These are phyloP conservation scores for Leptographium lundbergii DNA, from an alignment of 2,329 filamentous ascomycete species.

Conservation along the genomic window DNA sequence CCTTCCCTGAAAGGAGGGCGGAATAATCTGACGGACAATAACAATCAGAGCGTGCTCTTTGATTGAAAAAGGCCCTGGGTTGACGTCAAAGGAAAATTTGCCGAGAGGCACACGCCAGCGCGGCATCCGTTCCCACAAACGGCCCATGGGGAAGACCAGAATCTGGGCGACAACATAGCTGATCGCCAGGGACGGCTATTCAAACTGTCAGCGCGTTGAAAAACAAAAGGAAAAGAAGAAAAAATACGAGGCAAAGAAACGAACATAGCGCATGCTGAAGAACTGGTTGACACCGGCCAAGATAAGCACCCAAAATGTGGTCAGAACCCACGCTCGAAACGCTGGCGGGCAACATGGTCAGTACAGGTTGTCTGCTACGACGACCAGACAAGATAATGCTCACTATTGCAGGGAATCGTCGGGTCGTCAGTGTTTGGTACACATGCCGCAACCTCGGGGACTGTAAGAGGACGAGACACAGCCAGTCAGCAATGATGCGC, in stretches of 20 bases:
- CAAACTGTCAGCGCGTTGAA: neutral
- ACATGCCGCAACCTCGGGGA: slow-evolving; percentile 8
- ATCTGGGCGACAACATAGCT: slow-evolving; percentile 44
- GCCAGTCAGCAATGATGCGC: neutral
- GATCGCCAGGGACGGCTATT: slow-evolving; percentile 39
- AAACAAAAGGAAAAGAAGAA: neutral
- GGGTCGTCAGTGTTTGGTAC: slow-evolving; percentile 9
- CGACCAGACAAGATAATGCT: neutral
- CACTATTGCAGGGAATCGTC: slow-evolving; percentile 5
- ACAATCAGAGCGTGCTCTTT: slow-evolving; percentile 48
- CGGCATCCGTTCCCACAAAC: slow-evolving; percentile 38
- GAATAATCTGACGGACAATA: slow-evolving; percentile 18
- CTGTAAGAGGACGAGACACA: neutral
- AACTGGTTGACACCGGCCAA: slow-evolving; percentile 8
- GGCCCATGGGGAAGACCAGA: slow-evolving; percentile 42
- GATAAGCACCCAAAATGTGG: slow-evolving; percentile 6
- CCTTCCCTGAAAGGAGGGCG: neutral
- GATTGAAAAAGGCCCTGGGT: slow-evolving; percentile 43
- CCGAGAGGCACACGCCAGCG: slow-evolving; percentile 28
- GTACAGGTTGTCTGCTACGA: neutral
- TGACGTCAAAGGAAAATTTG: slow-evolving; percentile 30
- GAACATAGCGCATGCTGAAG: slow-evolving; percentile 7
- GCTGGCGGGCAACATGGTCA: neutral
- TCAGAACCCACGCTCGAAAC: slow-evolving; percentile 7
- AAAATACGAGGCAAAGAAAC: neutral